Conservation (phyloP, 768 basidiomycete species). For the Phaeotremella fagi region DNA sequence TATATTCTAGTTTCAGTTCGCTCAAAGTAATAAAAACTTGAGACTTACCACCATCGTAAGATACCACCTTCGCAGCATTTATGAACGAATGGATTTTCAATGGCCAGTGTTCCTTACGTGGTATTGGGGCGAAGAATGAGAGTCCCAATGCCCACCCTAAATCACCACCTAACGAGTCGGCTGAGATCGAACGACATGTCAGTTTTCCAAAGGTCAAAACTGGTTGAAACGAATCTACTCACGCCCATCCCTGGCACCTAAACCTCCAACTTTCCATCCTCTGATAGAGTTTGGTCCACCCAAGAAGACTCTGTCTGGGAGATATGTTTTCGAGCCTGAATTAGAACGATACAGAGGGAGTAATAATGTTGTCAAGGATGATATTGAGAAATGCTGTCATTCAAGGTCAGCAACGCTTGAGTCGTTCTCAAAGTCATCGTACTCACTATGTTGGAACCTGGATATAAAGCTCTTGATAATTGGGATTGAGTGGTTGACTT, state of each 20-base stretch:
- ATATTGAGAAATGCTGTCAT: slow-evolving; percentile 65
- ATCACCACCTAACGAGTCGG: slow-evolving; percentile 47
- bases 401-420: not conserved
- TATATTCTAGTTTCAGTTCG: no score
- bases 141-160: slow-evolving; percentile 42
- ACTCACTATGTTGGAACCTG: slow-evolving; percentile 58
- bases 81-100: slow-evolving; percentile 41
- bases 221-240: not conserved
- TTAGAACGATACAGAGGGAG: slow-evolving; percentile 56
- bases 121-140: slow-evolving; percentile 39
- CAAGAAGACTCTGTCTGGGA: slow-evolving; percentile 77
- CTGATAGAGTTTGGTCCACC: slow-evolving; percentile 85
- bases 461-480: slow-evolving; percentile 57
- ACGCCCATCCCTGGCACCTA: slow-evolving; percentile 38
- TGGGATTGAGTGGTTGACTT: slow-evolving; percentile 68
- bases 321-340: slow-evolving; percentile 45
- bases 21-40: no score
- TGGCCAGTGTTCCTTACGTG: slow-evolving; percentile 42
- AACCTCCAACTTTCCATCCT: slow-evolving; percentile 46
- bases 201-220: not conserved
- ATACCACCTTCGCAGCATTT: slow-evolving; percentile 41
- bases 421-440: no score
- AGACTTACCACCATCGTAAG: slow-evolving; percentile 38
- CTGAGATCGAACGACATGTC: slow-evolving; percentile 1
- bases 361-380: slow-evolving; percentile 67